Base-by-base conservation (phyloP, 73 alveolate genomes). In the Strombidium stylifer region DNA sequence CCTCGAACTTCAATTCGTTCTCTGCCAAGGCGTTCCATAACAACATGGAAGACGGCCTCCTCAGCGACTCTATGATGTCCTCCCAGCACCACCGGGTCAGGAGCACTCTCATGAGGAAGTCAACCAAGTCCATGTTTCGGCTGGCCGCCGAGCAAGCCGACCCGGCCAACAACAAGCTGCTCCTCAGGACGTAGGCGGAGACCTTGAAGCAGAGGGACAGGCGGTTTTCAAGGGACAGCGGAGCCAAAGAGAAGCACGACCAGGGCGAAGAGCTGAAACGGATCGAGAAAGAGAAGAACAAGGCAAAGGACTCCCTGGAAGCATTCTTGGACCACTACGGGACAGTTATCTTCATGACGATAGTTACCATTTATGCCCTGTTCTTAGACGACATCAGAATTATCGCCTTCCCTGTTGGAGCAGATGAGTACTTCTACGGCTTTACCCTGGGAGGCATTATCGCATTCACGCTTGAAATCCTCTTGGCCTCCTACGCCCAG, bases 381-480 rank as follows among this genome's bases (percentile, higher is more conserved):
- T 32, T 32, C 42, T 10, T 32, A 32, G 42, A 10, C n/a, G n/a
- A 32, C n/a, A 6, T 32, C 42, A 10, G 10, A 32, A 32, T 32
- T 32, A n/a, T n/a, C n/a, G n/a, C n/a, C n/a, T n/a, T n/a, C n/a
- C n/a, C 10, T 10, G 4, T 32, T 32, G 42, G 42, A 6, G 4
- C 4, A 32, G 42, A 32, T 32, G 42, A 32, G 4, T 32, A 32
- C n/a, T 32, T 10, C n/a, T 32, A 32, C 4, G 10, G 42, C 42
- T n/a, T n/a, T n/a, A n/a, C n/a, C n/a, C n/a, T n/a, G n/a, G n/a
- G n/a, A n/a, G n/a, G 78, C 34, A 45, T 77, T 49, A 0, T 30
- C 3, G n/a, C 54, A 7, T 87, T 87, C 47, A 24, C 72, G 40
- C 26, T 84, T 23, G 96, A 87, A 77, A 87, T 87, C 30, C 44